Base-by-base conservation (phyloP, 2,329 filamentous ascomycete genomes). In the Aspergillus tubingensis region DNA sequence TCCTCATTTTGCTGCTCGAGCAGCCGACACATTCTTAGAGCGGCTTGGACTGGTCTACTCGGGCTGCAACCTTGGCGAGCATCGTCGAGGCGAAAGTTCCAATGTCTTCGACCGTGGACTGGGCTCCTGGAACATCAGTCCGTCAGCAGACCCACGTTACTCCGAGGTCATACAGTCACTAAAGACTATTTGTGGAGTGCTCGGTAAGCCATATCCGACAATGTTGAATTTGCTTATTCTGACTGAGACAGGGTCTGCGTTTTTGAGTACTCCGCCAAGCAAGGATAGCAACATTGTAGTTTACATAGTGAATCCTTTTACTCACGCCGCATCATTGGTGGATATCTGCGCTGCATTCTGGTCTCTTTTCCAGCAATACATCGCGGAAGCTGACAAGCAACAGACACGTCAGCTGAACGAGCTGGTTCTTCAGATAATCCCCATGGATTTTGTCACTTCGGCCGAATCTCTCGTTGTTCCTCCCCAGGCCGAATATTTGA, bases 251-350 rank as follows among this genome's bases (percentile, higher is more conserved):
- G 78, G 76, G 19, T 67, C 62, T 13, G 70, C 74, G 52, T 67
- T 81, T 23, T 68, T 75, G 2, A 72, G 73, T 39, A 64, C 70
- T 27, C 62, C 75, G 15, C 66, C 71, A 11, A 70, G 64, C 32
- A 70, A 69, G 8, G 72, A 77, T 13, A 55, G 43, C 53, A 83
- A 77, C 62, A 77, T 84, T 48, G 81, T 88, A 36, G 76, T 88
- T 50, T 88, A 86, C 68, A 82, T 88, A 58, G 70, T 88, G 53
- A 83, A 86, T 65, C 83, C 85, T 1, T 86, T 86, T 59, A 69
- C 75, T 5, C 73, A 76, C 51, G 73, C 79, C 21, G 75, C 78
- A 17, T 79, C 81, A 36, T 66, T 78, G 21, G 79, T 62, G 72
- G 81, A 85, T 62, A 76, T 87, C 3, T 87, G 84, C 65, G 79